Percentiles rank a stretch among this genome's conserved stretches.
These are phyloP conservation scores for Ciborinia camelliae DNA, from an alignment of 2,329 filamentous ascomycete species.

Conservation along the genomic window DNA sequence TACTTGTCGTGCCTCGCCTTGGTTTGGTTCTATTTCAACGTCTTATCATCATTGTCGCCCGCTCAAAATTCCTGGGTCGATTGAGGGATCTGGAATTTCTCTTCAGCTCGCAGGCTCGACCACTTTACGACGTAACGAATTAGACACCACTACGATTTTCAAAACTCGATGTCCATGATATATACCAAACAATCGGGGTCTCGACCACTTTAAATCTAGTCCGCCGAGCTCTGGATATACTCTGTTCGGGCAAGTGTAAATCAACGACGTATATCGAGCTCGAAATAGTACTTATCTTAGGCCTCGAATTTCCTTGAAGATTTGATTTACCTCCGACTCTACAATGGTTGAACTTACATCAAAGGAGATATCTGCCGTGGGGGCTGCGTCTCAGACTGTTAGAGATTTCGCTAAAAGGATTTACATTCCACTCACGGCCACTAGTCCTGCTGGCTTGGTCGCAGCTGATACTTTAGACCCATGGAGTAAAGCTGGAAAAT, in stretches of 20 bases:
- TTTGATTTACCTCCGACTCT: neutral
- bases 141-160: neutral
- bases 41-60: neutral
- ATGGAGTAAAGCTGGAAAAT: constrained; percentile 79
- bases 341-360: constrained; percentile 1
- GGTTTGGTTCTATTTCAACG: neutral
- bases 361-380: constrained; percentile 23
- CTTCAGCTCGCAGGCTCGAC: constrained; percentile 20
- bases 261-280: neutral
- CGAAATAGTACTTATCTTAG: neutral
- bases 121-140: neutral
- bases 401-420: constrained; percentile 46
- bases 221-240: constrained; percentile 3
- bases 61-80: constrained; percentile 30
- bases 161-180: constrained; percentile 12
- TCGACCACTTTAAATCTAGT: neutral
- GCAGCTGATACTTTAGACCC: constrained; percentile 69
- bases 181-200: neutral
- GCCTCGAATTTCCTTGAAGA: neutral
- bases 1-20: constrained; percentile 22
- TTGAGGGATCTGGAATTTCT: constrained; percentile 42
- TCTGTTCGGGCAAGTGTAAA: neutral
- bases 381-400: constrained; percentile 32
- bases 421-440: constrained; percentile 56
- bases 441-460: constrained; percentile 58